Evolutionary conservation across 208 protist genomes (phyloP).

Genomic region (Lotmaria passim): DNA sequence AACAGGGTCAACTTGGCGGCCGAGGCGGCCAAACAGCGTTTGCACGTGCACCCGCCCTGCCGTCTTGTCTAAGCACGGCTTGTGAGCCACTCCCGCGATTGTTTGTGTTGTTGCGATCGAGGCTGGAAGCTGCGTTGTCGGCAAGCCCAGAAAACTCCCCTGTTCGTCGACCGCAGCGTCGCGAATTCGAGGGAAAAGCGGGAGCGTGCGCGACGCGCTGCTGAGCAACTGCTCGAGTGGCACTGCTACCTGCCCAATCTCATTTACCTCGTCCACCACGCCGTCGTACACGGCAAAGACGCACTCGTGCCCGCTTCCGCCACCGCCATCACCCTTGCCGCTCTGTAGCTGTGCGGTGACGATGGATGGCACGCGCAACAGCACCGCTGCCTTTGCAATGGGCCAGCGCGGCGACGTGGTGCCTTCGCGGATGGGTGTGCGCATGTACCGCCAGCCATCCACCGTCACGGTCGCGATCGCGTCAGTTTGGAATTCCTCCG

Average conservation of each 20-base stretch:
- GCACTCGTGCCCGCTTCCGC: slow-evolving; percentile 13
- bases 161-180: too few species aligned
- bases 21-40: slow-evolving; percentile 25
- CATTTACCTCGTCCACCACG: slow-evolving; percentile 70
- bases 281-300: slow-evolving; percentile 77
- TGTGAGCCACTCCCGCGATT: background rate
- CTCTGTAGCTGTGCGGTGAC: slow-evolving; percentile 1
- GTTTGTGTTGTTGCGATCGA: background rate
- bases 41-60: slow-evolving; percentile 13
- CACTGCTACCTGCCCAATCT: slow-evolving; percentile 68
- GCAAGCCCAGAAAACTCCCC: too few species aligned
- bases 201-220: slow-evolving; percentile 50
- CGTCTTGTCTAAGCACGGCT: slow-evolving; percentile 13
- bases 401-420: slow-evolving; percentile 58
- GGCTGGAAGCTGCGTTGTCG: background rate
- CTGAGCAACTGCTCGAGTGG: slow-evolving; percentile 60
- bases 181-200: slow-evolving; percentile 29
- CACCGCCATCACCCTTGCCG: too few species aligned
- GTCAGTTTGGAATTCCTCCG: slow-evolving; percentile 63
- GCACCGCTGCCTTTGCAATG: slow-evolving; percentile 31
- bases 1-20: slow-evolving; percentile 2
- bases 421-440: slow-evolving; percentile 52
- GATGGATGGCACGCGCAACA: slow-evolving; percentile 56
- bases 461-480: slow-evolving; percentile 53
- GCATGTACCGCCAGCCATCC: slow-evolving; percentile 43